Percentiles rank a stretch among this genome's conserved stretches.
Evolutionary conservation across 768 basidiomycete genomes (phyloP).

Genomic region (Suillus clintonianus): DNA sequence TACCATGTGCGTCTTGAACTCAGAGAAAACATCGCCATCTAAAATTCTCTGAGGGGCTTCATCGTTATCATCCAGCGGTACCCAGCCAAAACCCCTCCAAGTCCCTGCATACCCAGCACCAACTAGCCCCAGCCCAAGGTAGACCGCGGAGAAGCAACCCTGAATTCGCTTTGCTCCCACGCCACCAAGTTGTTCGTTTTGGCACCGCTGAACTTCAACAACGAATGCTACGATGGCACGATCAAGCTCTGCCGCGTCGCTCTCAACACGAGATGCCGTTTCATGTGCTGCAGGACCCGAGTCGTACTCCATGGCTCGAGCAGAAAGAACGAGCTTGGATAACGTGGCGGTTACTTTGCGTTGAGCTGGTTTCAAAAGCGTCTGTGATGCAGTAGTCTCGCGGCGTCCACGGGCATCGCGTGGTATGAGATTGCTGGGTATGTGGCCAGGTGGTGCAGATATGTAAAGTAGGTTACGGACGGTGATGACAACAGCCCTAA

Average conservation of each 20-base stretch:
- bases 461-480: slow-evolving; percentile 79
- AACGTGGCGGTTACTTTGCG: slow-evolving; percentile 87
- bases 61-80: slow-evolving; percentile 52
- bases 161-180: slow-evolving; percentile 52
- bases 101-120: slow-evolving; percentile 75
- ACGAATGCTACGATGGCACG: slow-evolving; percentile 70
- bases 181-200: slow-evolving; percentile 33
- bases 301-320: slow-evolving; percentile 87
- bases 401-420: slow-evolving; percentile 48
- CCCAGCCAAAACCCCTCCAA: slow-evolving; percentile 89
- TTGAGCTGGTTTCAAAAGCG: slow-evolving; percentile 76
- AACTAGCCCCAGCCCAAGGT: slow-evolving; percentile 75
- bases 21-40: slow-evolving; percentile 52
- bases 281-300: slow-evolving; percentile 63
- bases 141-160: slow-evolving; percentile 60
- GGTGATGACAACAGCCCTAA: slow-evolving; percentile 63
- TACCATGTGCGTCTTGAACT: slow-evolving; percentile 49
- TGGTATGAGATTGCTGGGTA: slow-evolving; percentile 56
- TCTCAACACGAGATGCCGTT: slow-evolving; percentile 69
- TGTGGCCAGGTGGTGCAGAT: slow-evolving; percentile 60
- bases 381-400: slow-evolving; percentile 46
- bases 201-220: slow-evolving; percentile 63
- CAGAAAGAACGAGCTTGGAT: slow-evolving; percentile 85
- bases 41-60: slow-evolving; percentile 49
- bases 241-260: slow-evolving; percentile 76